Base-by-base conservation (phyloP, 1,284 basidiomycete genomes). In the Thecaphora frezii region DNA sequence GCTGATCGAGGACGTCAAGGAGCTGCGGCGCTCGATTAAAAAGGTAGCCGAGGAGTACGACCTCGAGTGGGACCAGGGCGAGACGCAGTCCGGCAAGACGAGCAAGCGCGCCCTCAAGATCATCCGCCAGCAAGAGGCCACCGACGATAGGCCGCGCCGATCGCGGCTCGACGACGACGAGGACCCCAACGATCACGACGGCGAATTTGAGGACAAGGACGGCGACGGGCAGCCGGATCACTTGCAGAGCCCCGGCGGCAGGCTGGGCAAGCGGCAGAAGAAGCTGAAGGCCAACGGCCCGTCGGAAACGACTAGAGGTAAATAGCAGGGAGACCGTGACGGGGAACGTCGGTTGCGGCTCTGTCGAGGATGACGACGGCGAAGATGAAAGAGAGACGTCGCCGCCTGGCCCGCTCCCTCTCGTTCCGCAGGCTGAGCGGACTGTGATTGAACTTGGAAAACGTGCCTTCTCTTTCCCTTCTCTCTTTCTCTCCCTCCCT, bases 21-120 rank as follows among this genome's bases (percentile, higher is more conserved):
- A 70, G 28, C 54, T 74, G 36, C 56, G 72, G 33, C 56, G 51
- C 40, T 56, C 56, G 12, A 72, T 74, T 60, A 70, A 73, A 39
- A 61, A 58, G 46, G 69, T 74, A 10, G 72, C 72, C 21, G 62
- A 64, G 26, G 70, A 74, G 44, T 74, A 74, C 48, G 72, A 73
- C 37, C 56, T 72, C n/a, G 63, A 73, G 40, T 74, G 69, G 69
- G 71, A 74, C 28, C 72, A 74, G 39, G 59, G 67, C 10, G 67
- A 67, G 50, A 72, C 66, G 18, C 48, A 42, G n/a, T 50, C 65
- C 5, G 70, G 67, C 14, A 58, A 69, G 55, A 48, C 68, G 49
- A 60, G 57, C 57, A 71, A 69, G 33, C 43, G 61, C 49, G 72
- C 72, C n/a, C 55, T 74, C 46, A 64, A 71, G 39, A 68, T 73